A percentile compares a stretch with the other conserved stretches of the same genome.
These are phyloP conservation scores for Sporothrix curviconia DNA, from an alignment of 2,329 filamentous ascomycete genomes.

Conservation along the genomic window DNA sequence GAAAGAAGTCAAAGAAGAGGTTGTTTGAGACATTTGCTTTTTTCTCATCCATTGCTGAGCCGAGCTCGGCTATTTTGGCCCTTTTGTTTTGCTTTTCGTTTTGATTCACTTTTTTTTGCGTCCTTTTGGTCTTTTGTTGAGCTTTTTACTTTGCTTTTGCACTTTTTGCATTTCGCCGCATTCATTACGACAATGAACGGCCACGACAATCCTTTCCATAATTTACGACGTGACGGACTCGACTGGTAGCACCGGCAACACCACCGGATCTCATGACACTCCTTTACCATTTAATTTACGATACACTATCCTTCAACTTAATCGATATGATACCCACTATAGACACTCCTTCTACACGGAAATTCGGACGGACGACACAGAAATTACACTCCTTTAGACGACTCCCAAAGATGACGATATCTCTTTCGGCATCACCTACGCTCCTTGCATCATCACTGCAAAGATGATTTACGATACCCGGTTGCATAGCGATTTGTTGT, in stretches of 20 bases:
- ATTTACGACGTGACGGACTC: constrained; percentile 12
- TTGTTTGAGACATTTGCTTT: constrained; percentile 10
- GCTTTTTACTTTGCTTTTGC: constrained; percentile 5
- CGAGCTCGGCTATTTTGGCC: not conserved
- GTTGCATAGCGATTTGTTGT: constrained; percentile 42
- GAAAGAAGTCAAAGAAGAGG: constrained; percentile 21
- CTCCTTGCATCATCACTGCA: constrained; percentile 36
- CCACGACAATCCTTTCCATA: constrained; percentile 15
- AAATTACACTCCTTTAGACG: constrained; percentile 26
- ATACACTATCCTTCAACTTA: constrained; percentile 28
- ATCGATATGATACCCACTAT: constrained; percentile 37
- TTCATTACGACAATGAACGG: constrained; percentile 22
- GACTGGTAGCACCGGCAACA: constrained; percentile 22
- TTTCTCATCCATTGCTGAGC: not conserved
- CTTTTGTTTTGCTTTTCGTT: constrained; percentile 9
- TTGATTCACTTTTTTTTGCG: constrained; percentile 14
- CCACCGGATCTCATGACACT: constrained; percentile 28
- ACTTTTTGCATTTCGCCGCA: constrained; percentile 18
- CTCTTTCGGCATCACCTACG: constrained; percentile 29
- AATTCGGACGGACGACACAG: constrained; percentile 27
- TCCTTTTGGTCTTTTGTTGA: not conserved
- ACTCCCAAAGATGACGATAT: constrained; percentile 31
- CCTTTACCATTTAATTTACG: constrained; percentile 20
- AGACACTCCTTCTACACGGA: constrained; percentile 37
- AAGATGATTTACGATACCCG: constrained; percentile 38